phyloP scores from a whole-genome alignment of 2,329 filamentous ascomycete species.

The Paraphoma chrysanthemicola region DNA sequence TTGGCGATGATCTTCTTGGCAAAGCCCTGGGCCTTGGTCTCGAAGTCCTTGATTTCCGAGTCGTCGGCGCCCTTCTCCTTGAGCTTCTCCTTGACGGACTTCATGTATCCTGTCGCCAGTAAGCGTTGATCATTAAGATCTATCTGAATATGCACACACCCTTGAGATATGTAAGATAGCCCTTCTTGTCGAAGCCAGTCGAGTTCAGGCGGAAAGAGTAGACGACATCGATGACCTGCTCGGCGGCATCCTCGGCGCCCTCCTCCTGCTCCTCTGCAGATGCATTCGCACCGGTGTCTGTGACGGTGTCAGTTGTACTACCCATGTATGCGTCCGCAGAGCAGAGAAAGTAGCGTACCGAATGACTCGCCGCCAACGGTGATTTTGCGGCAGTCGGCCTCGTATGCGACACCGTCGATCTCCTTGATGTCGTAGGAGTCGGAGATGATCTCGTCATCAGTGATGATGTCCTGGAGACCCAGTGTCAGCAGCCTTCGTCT shows the following conservation, averaged over 20 bases:
- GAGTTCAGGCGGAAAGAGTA: slow-evolving; percentile 87
- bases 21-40: slow-evolving; percentile 74
- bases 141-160: slow-evolving; percentile 56
- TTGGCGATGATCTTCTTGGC: slow-evolving; percentile 84
- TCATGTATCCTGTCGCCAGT: slow-evolving; percentile 77
- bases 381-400: slow-evolving; percentile 93
- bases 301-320: neutral
- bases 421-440: slow-evolving; percentile 88
- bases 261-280: slow-evolving; percentile 90
- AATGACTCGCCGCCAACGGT: slow-evolving; percentile 76
- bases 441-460: slow-evolving; percentile 94
- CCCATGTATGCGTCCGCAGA: too few species aligned
- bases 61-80: slow-evolving; percentile 62
- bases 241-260: slow-evolving; percentile 70
- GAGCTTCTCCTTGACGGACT: slow-evolving; percentile 84
- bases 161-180: slow-evolving; percentile 84
- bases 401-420: slow-evolving; percentile 81
- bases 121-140: neutral
- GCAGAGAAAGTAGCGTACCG: slow-evolving; percentile 58
- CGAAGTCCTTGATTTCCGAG: slow-evolving; percentile 77
- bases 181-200: slow-evolving; percentile 86
- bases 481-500: slow-evolving; percentile 13
- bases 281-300: slow-evolving; percentile 93
- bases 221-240: slow-evolving; percentile 91
- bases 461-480: slow-evolving; percentile 78